phyloP scores from a whole-genome alignment of 768 basidiomycete genomes.

The Pulveroboletus frians region DNA sequence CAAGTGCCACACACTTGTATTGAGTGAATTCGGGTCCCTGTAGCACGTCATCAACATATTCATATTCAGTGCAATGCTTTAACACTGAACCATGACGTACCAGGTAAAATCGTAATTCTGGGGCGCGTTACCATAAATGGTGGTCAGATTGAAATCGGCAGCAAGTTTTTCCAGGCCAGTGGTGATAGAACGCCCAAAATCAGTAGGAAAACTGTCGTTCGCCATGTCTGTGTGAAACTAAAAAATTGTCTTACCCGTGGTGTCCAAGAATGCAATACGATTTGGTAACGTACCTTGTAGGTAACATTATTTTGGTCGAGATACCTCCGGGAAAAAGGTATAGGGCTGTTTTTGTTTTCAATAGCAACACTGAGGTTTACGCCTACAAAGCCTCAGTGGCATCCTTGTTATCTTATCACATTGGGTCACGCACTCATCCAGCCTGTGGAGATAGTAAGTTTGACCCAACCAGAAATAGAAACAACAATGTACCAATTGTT shows the following conservation, averaged over 20 bases:
- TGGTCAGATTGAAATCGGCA: slow-evolving; percentile 54
- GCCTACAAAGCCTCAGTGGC: slow-evolving; percentile 27
- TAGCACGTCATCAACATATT: neutral
- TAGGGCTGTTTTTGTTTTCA: slow-evolving; percentile 40
- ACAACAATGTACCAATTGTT: slow-evolving; percentile 58
- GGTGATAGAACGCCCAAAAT: slow-evolving; percentile 48
- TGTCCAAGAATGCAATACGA: neutral
- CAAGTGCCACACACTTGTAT: slow-evolving; percentile 54
- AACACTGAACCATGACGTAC: slow-evolving; percentile 30
- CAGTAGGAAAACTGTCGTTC: slow-evolving; percentile 59
- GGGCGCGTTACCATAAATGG: slow-evolving; percentile 66
- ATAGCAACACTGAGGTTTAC: slow-evolving; percentile 41
- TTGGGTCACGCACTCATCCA: slow-evolving; percentile 53
- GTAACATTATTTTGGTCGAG: slow-evolving; percentile 76
- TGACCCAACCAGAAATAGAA: no score
- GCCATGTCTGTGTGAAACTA: slow-evolving; percentile 61
- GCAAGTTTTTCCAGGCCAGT: slow-evolving; percentile 49
- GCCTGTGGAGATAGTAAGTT: slow-evolving; percentile 21
- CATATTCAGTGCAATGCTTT: neutral
- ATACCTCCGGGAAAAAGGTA: slow-evolving; percentile 67
- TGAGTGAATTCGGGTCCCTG: slow-evolving; percentile 60
- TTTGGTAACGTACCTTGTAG: slow-evolving; percentile 47
- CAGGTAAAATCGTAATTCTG: slow-evolving; percentile 65
- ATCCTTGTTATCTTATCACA: neutral
- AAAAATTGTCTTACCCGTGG: neutral